Evolutionary conservation across 148 eudicot genomes (phyloP), one percentile per base, ranked within the genome.

Genomic region (Silene uniflora): DNA sequence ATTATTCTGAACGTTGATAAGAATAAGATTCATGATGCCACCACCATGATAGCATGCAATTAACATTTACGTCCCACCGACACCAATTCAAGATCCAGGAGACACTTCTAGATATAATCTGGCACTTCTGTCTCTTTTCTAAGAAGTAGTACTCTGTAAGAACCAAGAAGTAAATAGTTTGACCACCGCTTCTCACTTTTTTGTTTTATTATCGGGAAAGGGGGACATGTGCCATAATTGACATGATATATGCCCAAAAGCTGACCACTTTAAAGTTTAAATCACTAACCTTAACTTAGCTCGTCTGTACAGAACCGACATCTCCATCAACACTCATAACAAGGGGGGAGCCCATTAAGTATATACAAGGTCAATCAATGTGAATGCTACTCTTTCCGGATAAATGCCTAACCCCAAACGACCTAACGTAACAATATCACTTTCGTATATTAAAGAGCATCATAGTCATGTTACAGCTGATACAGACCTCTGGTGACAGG

Each of bases 201-300:
- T 16, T 21, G 44, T 39, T 6, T 5, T 39, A 39, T 39, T 6
- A 39, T 44, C 47, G 29, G 8, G 58, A 5, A 22, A 23, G 73
- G 32, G 7, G 39, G 73, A 8, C 13, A 70, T 21, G 23, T 21
- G n/a, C 39, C 22, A 39, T 18, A 4, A 22, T 13, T 12, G 39
- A 23, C 35, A 24, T 13, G 19, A 49, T 14, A 14, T 46, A 22
- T 44, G 47, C 29, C 21, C 18, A 22, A 23, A 52, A 47, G 4
- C 60, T 21, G 61, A 22, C 72, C 29, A 69, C 72, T 21, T 23
- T 13, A n/a, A n/a, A n/a, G n/a, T n/a, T n/a, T n/a, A 54, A 71
- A 71, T 71, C 73, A 54, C 42, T 7, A 71, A 55, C 62, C 73
- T 54, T 24, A 52, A n/a, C 61, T 0, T 52, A n/a, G 9, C 16